Base-by-base conservation (phyloP, 2,329 filamentous ascomycete genomes). In the Nemania abortiva region DNA sequence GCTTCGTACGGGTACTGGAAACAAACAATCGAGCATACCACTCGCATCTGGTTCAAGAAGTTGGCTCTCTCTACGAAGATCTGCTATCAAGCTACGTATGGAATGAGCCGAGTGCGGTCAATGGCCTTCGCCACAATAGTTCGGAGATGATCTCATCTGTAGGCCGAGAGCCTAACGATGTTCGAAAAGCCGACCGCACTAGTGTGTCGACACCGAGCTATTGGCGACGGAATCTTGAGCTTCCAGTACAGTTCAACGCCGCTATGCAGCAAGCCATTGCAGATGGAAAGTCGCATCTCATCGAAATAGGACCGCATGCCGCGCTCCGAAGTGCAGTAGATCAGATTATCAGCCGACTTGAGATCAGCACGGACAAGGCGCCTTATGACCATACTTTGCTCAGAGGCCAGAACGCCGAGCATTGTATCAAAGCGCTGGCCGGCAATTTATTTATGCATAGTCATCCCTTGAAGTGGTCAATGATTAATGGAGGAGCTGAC, bases 241-340 rank as follows among this genome's bases (percentile, higher is more conserved):
- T 10, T 9, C n/a, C 18, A 15, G 50, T 53, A 6, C 50, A 22
- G 18, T 53, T 53, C 24, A 53, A 31, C 9, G 50, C 1, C 1
- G 50, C 50, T 22, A 22, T 53, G 50, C 10, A 9, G 50, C 24
- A 20, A 53, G 50, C 22, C 29, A 6, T 29, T 53, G 5, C 50
- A 13, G 24, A 18, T 22, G 13, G 50, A 6, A 9, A 53, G 6
- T 6, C 15, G 9, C n/a, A 15, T 20, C 20, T 53, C 4, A 29
- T 53, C 50, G 50, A 53, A 22, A 31, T 53, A 7, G 50, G 50
- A 10, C 50, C 50, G 18, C 50, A 53, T 13, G 18, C 50, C n/a
- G 50, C 50, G n/a, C 20, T 53, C 11, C 50, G 20, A 18, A 22
- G n/a, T 31, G 18, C 50, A 53, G 24, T 53, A 45, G 39, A 45